Evolutionary conservation across 1,284 basidiomycete genomes (phyloP), one percentile per base, ranked within the genome.

Genomic region (Phlebopus sp.): DNA sequence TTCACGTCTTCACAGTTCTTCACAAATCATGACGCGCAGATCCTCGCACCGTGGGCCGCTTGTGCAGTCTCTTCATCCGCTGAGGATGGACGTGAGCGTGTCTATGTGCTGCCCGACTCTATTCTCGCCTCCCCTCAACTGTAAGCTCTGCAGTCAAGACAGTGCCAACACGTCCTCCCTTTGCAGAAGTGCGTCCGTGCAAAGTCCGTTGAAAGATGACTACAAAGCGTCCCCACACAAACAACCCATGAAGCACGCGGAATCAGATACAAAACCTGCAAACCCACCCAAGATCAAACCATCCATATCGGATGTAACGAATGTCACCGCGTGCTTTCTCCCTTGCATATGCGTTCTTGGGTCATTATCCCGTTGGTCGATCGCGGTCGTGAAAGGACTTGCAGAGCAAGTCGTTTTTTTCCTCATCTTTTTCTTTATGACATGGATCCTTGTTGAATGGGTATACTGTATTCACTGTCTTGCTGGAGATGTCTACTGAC

Each of bases 21-120:
- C 42, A 38, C 27, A 9, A 11, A 29, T 45, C 49, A 66, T 66
- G 62, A 61, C 62, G 27, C 63, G 62, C 29, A 49, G 58, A 35
- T 62, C 60, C 3, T 52, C 60, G n/a, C 43, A 64, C 25, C 62
- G 62, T 0, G 64, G 62, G 42, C 61, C 64, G 11, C 64, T 63
- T 2, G 60, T 62, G n/a, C 62, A 60, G 3, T 62, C 60, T 32
- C 31, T 56, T 6, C 42, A 49, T 7, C 60, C 58, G 1, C 44
- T 52, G 4, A 17, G 35, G 29, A 17, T 27, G 5, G 42, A 37
- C 25, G 59, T 60, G 42, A 54, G 56, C 38, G 59, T 51, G 25
- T 51, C 58, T 18, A 62, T 44, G 5, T 32, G 15, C n/a, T 60
- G 61, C 21, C 50, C 54, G 11, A 49, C 63, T 8, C 50, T 49